These are phyloP conservation scores for Hanseniaspora lachancei DNA, from an alignment of 805 yeast species.

Conservation along the genomic window DNA sequence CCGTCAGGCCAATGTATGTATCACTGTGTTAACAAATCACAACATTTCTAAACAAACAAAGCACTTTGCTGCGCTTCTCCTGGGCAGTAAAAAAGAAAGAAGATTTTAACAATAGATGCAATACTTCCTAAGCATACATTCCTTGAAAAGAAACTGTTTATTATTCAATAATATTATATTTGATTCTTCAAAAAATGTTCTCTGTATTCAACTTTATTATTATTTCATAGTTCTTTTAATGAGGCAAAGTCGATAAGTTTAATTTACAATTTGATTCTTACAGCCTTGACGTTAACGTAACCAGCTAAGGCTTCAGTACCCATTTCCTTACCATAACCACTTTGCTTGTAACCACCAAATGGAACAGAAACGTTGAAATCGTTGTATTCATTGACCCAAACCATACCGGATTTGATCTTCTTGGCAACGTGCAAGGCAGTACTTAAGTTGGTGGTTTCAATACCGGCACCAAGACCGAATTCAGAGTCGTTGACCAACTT, in stretches of 20 bases:
- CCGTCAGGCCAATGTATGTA: conserved; percentile 3
- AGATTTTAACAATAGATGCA: too few species aligned
- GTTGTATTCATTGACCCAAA: conserved; percentile 71
- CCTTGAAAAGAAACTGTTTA: conserved; percentile 28
- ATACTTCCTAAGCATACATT: too few species aligned
- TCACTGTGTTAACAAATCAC: conserved; percentile 23
- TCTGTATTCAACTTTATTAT: conserved; percentile 46
- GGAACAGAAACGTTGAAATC: conserved; percentile 65
- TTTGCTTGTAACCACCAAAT: conserved; percentile 70
- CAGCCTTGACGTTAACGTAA: conserved; percentile 65
- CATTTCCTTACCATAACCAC: conserved; percentile 81
- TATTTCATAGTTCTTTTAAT: conserved; percentile 43
- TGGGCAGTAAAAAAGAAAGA: too few species aligned
- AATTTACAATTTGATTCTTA: conserved; percentile 37
- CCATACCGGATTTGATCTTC: conserved; percentile 59
- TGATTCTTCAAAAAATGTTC: conserved; percentile 33
- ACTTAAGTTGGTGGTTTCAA: conserved; percentile 51
- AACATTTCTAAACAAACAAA: conserved; percentile 71
- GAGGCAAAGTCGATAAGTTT: conserved; percentile 23
- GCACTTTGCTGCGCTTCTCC: conserved; percentile 19
- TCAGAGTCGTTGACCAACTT: conserved; percentile 55
- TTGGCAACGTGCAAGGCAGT: conserved; percentile 52
- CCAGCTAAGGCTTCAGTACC: conserved; percentile 64
- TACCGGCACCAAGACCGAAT: conserved; percentile 72
- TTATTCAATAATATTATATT: conserved; percentile 49